Evolutionary conservation across 225 moss, liverwort and hornwort species (phyloP), one percentile per base, ranked within the genome.

Genomic region (Bryum argenteum): DNA sequence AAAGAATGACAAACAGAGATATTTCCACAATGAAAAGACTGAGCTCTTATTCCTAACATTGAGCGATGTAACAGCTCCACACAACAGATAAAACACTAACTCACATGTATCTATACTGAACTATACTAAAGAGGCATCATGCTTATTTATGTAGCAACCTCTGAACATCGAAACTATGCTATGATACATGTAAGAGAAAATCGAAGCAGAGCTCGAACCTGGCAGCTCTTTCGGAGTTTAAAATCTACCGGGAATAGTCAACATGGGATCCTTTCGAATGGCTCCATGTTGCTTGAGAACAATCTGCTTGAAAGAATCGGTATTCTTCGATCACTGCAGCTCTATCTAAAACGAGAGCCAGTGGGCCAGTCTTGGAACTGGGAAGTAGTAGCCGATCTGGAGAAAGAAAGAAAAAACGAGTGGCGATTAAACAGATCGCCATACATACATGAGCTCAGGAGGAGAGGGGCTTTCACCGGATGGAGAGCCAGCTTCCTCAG

Each of bases 181-280:
- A 28, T 28, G 24, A 20, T 17, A 40, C 40, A 61, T 16, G 38
- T 9, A 40, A 22, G 38, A 22, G 22, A 40, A n/a, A 50, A 1
- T 65, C 20, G 47, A 17, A 61, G 24, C 24, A 62, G 72, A 63
- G 81, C 58, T 58, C 45, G 24, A 45, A 37, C 82, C 73, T 70
- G 77, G 71, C 79, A 77, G 80, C 83, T 70, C 83, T 66, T 73
- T 58, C 38, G 67, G 80, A 73, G 77, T 66, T n/a, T 55, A 83
- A 83, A 77, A 77, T 14, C 57, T 80, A 73, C 83, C 80, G 17
- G 79, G 69, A 54, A 63, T 61, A 47, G 47, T 65, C 47, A 59
- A 69, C 20, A 70, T 77, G 69, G 58, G 39, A 61, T 50, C 48
- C 66, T 59, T 15, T 3, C 11, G 16, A 3, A 57, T 64, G 24